phyloP scores from a whole-genome alignment of 257 asterid species.

The Scutellaria minor region DNA sequence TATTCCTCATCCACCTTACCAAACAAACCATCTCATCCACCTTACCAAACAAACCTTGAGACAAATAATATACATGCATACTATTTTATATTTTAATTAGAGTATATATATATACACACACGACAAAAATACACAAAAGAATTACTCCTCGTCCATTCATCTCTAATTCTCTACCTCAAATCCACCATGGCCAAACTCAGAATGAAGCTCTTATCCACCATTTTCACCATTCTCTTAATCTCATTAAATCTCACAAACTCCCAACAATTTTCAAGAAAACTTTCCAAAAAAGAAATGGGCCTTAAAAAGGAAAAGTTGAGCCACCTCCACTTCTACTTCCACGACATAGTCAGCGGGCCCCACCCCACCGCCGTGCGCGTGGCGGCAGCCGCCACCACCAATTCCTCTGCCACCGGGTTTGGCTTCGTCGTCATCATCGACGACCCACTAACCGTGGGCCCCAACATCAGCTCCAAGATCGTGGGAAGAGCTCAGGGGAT shows the following conservation, averaged over 20 bases:
- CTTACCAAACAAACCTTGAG: too few species aligned
- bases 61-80: too few species aligned
- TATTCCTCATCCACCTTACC: too few species aligned
- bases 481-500: slow-evolving; percentile 57
- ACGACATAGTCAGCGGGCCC: slow-evolving; percentile 51
- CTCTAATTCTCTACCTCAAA: neutral
- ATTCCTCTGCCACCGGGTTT: slow-evolving; percentile 46
- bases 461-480: slow-evolving; percentile 32
- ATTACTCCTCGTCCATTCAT: neutral
- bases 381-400: slow-evolving; percentile 40
- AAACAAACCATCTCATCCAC: too few species aligned
- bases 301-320: slow-evolving; percentile 41
- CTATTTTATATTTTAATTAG: too few species aligned
- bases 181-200: slow-evolving; percentile 30
- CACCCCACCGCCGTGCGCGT: slow-evolving; percentile 43
- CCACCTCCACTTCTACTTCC: slow-evolving; percentile 60
- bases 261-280: slow-evolving; percentile 29
- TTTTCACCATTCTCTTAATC: slow-evolving; percentile 28
- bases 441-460: slow-evolving; percentile 50
- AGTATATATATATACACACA: too few species aligned
- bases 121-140: too few species aligned
- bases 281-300: slow-evolving; percentile 36
- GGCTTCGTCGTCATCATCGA: slow-evolving; percentile 48
- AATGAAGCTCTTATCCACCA: slow-evolving; percentile 21
- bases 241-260: neutral